Evolutionary conservation across 2,329 filamentous ascomycete genomes (phyloP), one percentile per base, ranked within the genome.

Genomic region (Ascochyta rabiei): DNA sequence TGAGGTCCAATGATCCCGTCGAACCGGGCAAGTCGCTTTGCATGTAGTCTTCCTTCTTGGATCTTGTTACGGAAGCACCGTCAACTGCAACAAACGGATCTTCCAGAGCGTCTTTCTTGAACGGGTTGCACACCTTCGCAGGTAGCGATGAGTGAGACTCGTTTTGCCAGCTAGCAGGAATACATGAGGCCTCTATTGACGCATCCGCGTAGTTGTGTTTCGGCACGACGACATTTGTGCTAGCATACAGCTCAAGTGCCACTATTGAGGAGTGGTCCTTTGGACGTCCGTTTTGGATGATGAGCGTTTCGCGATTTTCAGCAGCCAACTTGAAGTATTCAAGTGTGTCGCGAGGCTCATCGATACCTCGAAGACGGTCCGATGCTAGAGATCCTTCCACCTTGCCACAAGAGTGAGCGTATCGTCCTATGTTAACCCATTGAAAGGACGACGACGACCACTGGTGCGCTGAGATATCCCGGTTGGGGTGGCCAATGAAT

Each of bases 401-500:
- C 48, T 64, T 73, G 64, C 75, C 73, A 43, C 75, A 73, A 13
- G 64, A 72, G 52, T 78, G 75, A 30, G 72, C 76, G 56, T 75
- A 81, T 23, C 72, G 70, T 2, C 79, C 79, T 34, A 81, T 75
- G 51, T 79, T 78, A 43, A 74, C 68, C 79, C 79, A 81, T 35
- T 76, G 67, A 40, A 70, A 79, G 3, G 73, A 66, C 1, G 53
- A 47, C 0, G 55, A 53, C 6, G 75, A 77, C 79, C 79, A 81
- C 54, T 79, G 76, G 47, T 81, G 79, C 2, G 79, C 79, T 23
- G 76, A 76, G 4, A 81, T 71, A 50, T 81, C 77, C 41, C 77
- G 73, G 53, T 80, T 81, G 0, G 78, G 77, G 58, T 81, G 78
- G 43, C 77, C 73, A 28, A 79, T 74, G 64, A 80, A 81, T 13